phyloP scores from a whole-genome alignment of 108 stramenopile genomes.

The Pseudonitzschia multistriata region DNA sequence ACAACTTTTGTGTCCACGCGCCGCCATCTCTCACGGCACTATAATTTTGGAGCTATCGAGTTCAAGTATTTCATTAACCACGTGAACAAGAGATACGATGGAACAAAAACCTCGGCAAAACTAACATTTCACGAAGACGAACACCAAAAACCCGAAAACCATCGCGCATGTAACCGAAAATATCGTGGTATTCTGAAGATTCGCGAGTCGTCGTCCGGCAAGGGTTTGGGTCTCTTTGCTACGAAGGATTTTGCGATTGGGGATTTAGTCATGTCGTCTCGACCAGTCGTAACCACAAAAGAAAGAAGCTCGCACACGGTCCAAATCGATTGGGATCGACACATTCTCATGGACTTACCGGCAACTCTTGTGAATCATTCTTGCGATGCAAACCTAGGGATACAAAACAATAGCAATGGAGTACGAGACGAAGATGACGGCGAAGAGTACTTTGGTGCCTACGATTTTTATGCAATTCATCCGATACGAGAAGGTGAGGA shows the following conservation, averaged over 20 bases:
- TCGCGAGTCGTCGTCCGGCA: not conserved
- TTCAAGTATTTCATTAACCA: not conserved
- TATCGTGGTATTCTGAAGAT: conserved; percentile 11
- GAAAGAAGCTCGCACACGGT: conserved; percentile 15
- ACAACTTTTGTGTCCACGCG: not conserved
- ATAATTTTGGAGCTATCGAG: not conserved
- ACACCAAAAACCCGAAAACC: not conserved
- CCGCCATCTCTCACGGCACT: not conserved
- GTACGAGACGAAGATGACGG: not conserved
- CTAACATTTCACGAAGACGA: not conserved
- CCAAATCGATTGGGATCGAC: conserved; percentile 27
- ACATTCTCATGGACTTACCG: conserved; percentile 52
- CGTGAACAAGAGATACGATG: not conserved
- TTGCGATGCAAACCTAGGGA: conserved; percentile 56
- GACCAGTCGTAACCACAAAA: not conserved
- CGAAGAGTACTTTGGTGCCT: conserved; percentile 22
- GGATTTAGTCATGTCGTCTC: conserved; percentile 10
- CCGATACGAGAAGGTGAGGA: conserved; percentile 50
- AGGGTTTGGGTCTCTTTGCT: conserved; percentile 13
- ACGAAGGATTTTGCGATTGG: conserved; percentile 13
- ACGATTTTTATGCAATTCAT: conserved; percentile 55
- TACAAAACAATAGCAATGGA: conserved; percentile 10
- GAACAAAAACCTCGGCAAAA: not conserved
- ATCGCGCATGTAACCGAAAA: not conserved
- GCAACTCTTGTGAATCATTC: conserved; percentile 59